Evolutionary conservation across 768 basidiomycete genomes (phyloP).

Genomic region (Rossbeevera mucosa): DNA sequence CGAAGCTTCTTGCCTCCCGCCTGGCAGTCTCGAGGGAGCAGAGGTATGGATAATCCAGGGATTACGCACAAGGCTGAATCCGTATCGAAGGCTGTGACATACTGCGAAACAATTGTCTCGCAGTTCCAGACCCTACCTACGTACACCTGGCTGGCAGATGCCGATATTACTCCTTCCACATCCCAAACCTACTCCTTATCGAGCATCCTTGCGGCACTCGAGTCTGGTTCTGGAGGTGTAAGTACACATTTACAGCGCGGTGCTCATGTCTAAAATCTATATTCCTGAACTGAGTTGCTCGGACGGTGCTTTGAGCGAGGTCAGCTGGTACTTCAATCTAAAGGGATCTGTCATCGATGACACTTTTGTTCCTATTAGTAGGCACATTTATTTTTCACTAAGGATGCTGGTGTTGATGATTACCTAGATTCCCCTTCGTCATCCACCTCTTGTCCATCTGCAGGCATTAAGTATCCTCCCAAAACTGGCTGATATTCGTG

Average conservation of each 20-base stretch:
- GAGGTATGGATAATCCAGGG: conserved; percentile 41
- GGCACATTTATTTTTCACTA: conserved; percentile 11
- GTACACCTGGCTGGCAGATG: conserved; percentile 61
- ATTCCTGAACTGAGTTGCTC: conserved; percentile 48
- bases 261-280: conserved; percentile 17
- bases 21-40: conserved; percentile 53
- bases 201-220: conserved; percentile 49
- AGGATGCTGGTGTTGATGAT: background rate
- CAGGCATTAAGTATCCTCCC: conserved; percentile 54
- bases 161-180: conserved; percentile 70
- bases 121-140: conserved; percentile 70
- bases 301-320: conserved; percentile 35
- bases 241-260: conserved; percentile 1
- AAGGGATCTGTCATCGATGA: conserved; percentile 68
- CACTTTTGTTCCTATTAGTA: conserved; percentile 54
- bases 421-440: conserved; percentile 44
- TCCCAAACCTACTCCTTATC: conserved; percentile 55
- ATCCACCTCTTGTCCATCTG: conserved; percentile 47
- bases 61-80: background rate
- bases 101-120: conserved; percentile 53
- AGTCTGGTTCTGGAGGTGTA: conserved; percentile 48
- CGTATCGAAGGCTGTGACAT: conserved; percentile 54
- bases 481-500: background rate
- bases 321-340: conserved; percentile 63
- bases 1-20: conserved; percentile 51